Base-by-base conservation (phyloP, 2,329 filamentous ascomycete species). In the Ceratocystis colombiana region DNA sequence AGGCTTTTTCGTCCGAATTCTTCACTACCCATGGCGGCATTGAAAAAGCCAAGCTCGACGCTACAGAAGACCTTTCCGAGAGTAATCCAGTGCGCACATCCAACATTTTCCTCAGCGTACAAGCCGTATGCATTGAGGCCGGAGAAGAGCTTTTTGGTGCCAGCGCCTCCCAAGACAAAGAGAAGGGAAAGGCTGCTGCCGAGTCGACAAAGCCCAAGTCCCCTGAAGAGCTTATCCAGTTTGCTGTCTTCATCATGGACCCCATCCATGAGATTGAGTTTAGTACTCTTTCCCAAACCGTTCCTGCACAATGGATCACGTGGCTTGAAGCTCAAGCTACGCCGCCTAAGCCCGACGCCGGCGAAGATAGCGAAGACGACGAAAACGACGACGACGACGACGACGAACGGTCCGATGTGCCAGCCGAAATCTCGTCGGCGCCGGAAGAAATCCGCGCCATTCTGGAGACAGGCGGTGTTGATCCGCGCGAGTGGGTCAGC, bases 401-500 rank as follows among this genome's bases (percentile, higher is more conserved):
- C 67, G 74, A 75, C 44, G 71, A 73, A 2, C 73, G 75, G 2
- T 74, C 76, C 2, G 73, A 76, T 48, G 76, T 92, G 44, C 59
- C 65, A n/a, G 37, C 63, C 3, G 64, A 66, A 41, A 61, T 66
- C 25, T 45, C 61, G 3, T 50, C 44, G 8, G 67, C 66, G 28
- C 93, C 94, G 0, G 88, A 90, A 33, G 90, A 92, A 72, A 96
- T 99, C 71, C 82, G 84, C 25, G 89, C 93, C 70, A 96, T 97
- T 69, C 84, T 99, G 50, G 84, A 85, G 72, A 77, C 77, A 57
- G 85, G 84, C 7, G 84, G 83, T 61, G 90, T 97, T 1, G 94
- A 99, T 73, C 94, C 94, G 0, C 82, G 94, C 67, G 94, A 99
- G 75, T 99, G 94, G 94, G 89, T 96, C 46, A 88, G 92, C 2